These are phyloP conservation scores for Colletotrichum siamense DNA, from an alignment of 2,329 filamentous ascomycete species.

Conservation along the genomic window DNA sequence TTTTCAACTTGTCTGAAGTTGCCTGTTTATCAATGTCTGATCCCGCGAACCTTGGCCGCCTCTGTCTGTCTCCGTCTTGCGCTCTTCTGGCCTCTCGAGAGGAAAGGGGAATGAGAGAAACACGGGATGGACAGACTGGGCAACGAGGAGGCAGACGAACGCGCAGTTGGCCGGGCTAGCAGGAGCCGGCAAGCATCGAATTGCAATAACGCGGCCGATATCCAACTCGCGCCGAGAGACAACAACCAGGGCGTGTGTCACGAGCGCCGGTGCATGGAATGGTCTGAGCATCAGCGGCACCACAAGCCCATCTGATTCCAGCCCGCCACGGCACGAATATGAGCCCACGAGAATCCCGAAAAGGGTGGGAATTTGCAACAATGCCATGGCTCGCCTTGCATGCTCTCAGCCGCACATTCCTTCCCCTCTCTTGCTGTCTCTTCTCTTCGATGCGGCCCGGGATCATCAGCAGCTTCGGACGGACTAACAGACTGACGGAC, in stretches of 20 bases:
- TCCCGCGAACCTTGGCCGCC: background rate
- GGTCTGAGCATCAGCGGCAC: constrained; percentile 19
- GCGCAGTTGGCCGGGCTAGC: background rate
- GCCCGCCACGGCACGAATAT: constrained; percentile 2
- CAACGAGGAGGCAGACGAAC: background rate
- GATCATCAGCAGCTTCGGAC: background rate
- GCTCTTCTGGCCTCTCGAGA: background rate
- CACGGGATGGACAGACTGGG: background rate
- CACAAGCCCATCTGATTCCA: background rate
- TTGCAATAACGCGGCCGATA: background rate
- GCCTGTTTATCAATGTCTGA: background rate
- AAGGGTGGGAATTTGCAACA: background rate
- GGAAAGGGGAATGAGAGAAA: background rate
- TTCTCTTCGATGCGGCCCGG: background rate
- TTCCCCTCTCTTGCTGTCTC: background rate
- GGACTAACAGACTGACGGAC: background rate
- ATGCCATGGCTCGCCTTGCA: background rate
- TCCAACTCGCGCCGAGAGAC: background rate
- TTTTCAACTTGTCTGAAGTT: constrained; percentile 4
- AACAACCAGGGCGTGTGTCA: background rate
- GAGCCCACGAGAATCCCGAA: background rate
- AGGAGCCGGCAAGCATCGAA: background rate
- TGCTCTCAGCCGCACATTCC: background rate
- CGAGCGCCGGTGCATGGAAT: background rate
- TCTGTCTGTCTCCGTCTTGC: background rate